Evolutionary conservation across 306 rosid genomes (phyloP).

Genomic region (Quercus engelmannii): DNA sequence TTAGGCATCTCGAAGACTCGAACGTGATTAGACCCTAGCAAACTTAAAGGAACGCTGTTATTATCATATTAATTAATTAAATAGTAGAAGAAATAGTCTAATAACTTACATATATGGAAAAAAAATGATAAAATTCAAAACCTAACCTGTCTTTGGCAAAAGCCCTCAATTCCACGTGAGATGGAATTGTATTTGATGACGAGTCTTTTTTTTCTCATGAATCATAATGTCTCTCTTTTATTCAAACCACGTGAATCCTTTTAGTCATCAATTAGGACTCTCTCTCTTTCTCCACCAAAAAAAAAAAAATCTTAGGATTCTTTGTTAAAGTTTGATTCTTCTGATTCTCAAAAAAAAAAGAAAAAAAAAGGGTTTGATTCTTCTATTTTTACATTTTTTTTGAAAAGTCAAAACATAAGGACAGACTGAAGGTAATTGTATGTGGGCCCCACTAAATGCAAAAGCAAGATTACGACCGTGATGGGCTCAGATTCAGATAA

Average conservation of each 20-base stretch:
- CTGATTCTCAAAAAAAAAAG: neutral
- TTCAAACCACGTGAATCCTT: constrained; percentile 19
- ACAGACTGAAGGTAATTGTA: neutral
- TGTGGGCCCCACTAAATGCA: neutral
- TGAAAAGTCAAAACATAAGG: constrained; percentile 4
- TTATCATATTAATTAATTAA: no score
- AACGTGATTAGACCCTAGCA: no score
- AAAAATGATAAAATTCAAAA: neutral
- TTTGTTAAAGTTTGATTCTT: neutral
- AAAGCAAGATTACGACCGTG: neutral
- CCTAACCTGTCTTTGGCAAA: neutral
- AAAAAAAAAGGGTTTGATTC: neutral
- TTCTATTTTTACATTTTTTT: neutral
- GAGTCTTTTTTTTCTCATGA: neutral
- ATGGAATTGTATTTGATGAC: neutral
- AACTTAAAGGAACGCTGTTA: no score
- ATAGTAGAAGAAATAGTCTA: neutral
- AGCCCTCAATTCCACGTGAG: neutral
- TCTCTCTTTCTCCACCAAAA: neutral
- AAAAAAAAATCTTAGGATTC: neutral
- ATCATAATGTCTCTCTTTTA: neutral
- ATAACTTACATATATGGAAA: neutral
- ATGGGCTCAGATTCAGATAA: neutral
- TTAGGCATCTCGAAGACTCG: no score
- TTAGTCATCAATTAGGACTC: neutral